Base-by-base conservation (phyloP, 495 filamentous ascomycete genomes). In the Amniculicola lignicola region DNA sequence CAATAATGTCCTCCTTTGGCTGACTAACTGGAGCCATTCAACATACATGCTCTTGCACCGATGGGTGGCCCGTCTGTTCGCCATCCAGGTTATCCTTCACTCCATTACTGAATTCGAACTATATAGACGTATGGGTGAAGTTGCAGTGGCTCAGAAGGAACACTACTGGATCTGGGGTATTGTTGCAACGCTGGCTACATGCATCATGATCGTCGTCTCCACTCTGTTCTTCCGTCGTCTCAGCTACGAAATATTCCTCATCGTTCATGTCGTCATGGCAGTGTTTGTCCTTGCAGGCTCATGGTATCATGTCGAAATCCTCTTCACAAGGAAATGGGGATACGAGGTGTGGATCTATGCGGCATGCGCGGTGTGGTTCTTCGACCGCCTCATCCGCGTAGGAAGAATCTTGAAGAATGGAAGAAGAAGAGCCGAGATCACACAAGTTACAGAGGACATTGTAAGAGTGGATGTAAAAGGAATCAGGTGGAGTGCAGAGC, bases 281-380 rank as follows among this genome's bases (percentile, higher is more conserved):
- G 64, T 74, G 15, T 37, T 76, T 35, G 35, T 62, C 24, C 22
- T 78, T 15, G 70, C 70, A 1, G 76, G 70, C 10, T 70, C 64
- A 50, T 78, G 71, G 69, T 75, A 74, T 33, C 77, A 79, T 51
- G 39, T 75, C 16, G 27, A 54, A 3, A 14, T 49, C 24, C 61
- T 42, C 4, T 63, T 64, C 37, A 44, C 59, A 33, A 57, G 38
- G 29, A 54, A 46, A 15, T 69, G 67, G 45, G 70, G 69, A 2
- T 79, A 78, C 43, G 70, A 77, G 53, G 52, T 45, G 4, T 79
- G 76, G 76, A 22, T 80, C 1, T 77, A 75, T 46, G 65, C 66
- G 7, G 67, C 65, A 0, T 59, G 61, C 19, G 75, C 70, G 0
- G 65, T 78, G 0, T 79, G 76, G 76, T 60, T 64, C 38, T 72